These are phyloP conservation scores for Botrytis cinerea DNA, from an alignment of 2,329 filamentous ascomycete genomes.

Conservation along the genomic window DNA sequence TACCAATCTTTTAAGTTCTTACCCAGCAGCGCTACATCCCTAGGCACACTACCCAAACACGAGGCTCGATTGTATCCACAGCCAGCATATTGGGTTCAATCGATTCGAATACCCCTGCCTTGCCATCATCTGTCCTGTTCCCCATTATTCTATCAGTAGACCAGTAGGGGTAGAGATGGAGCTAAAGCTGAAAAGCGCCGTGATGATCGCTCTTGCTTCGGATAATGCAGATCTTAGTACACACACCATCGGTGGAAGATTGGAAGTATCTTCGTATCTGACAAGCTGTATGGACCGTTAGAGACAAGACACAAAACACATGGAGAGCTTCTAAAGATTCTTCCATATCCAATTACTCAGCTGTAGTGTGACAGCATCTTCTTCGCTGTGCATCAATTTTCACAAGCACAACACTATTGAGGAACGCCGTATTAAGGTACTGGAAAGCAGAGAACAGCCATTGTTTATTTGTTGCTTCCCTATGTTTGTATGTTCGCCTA, in stretches of 20 bases:
- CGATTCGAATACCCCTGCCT: slow-evolving; percentile 36
- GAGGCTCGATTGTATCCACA: slow-evolving; percentile 28
- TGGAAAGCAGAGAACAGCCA: neutral
- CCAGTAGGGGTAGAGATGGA: slow-evolving; percentile 30
- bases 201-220: slow-evolving; percentile 38
- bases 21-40: neutral
- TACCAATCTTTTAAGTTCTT: slow-evolving; percentile 6
- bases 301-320: slow-evolving; percentile 23
- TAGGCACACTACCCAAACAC: slow-evolving; percentile 36
- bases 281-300: slow-evolving; percentile 29
- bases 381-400: neutral
- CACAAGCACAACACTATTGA: slow-evolving; percentile 4
- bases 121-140: slow-evolving; percentile 29
- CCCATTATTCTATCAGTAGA: slow-evolving; percentile 27
- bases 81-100: slow-evolving; percentile 33
- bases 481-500: neutral
- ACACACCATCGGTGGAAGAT: slow-evolving; percentile 16
- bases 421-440: neutral
- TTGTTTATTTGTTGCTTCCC: neutral
- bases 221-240: slow-evolving; percentile 37
- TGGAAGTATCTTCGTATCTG: slow-evolving; percentile 32
- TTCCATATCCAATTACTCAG: slow-evolving; percentile 18
- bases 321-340: slow-evolving; percentile 21
- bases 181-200: slow-evolving; percentile 37
- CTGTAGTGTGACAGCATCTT: slow-evolving; percentile 19